Base-by-base conservation (phyloP, 2,329 filamentous ascomycete genomes). In the Trichoderma sp. region DNA sequence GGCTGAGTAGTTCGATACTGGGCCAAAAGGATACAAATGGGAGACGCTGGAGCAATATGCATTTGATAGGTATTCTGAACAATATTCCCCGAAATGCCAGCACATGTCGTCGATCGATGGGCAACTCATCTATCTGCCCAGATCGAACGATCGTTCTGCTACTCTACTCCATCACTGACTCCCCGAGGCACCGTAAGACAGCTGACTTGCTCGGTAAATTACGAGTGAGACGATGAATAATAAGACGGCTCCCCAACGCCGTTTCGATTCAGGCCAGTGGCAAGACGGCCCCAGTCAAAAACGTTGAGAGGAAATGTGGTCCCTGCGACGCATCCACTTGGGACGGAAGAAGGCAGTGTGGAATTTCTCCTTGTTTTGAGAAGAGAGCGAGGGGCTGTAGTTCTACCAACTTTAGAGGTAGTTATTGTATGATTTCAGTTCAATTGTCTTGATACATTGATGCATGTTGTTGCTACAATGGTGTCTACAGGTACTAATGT, bases 241-340 rank as follows among this genome's bases (percentile, higher is more conserved):
- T 22, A 32, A 15, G 15, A 37, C 45, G 37, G 59, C 59, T 53
- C 45, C 59, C 59, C 42, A 63, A 63, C 45, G 34, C 45, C 17
- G 59, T 25, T 39, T 52, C 32, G 42, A 39, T 29, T 42, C 48
- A 50, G 48, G 48, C 48, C 17, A 27, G 61, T 65, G 61, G 61
- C 37, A 25, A 57, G 61, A 13, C 22, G 25, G 61, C 39, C 35
- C 61, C 61, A 37, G 52, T 25, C 52, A 65, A 65, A 65, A 65
- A 13, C 52, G 61, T 65, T 65, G 61, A 53, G 59, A 35, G 32
- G 52, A 35, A 37, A 37, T 63, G 59, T 63, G 59, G 61, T 37
- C 52, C 61, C 27, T 57, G 25, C 10, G 52, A 57, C 2, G 61
- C 61, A 45, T 65, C 61, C 61, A 65, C 61, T 54, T 32, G 22